These are phyloP conservation scores for Eucalyptus melliodora DNA, from an alignment of 345 rosid species.

Conservation along the genomic window DNA sequence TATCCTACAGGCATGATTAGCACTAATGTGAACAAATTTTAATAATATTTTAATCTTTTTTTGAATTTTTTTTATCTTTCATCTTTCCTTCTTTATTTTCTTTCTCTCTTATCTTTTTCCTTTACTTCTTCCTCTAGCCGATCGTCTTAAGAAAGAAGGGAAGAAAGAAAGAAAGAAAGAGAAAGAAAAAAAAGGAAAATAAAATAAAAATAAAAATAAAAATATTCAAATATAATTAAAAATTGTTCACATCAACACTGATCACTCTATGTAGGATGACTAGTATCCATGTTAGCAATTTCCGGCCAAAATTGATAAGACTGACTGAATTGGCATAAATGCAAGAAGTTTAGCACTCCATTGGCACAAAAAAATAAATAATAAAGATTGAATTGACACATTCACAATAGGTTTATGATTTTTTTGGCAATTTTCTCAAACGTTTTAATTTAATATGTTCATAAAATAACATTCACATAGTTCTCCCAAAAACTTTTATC, in stretches of 20 bases:
- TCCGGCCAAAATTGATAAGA: no score
- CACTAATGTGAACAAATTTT: not conserved
- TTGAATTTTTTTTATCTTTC: no score
- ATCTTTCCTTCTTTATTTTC: not conserved
- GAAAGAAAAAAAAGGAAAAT: no score
- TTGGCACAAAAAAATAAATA: no score
- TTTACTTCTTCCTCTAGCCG: not conserved
- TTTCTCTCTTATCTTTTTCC: not conserved
- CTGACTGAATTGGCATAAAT: no score
- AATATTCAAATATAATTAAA: no score
- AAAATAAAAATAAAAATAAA: no score
- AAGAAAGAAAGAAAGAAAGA: not conserved
- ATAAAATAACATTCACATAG: not conserved
- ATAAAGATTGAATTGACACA: no score
- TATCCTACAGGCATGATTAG: fast-evolving
- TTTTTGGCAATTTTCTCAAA: not conserved
- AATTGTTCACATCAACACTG: fast-evolving
- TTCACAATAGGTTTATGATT: not conserved
- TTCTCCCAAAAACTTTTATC: not conserved
- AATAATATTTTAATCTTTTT: no score
- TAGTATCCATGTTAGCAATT: no score
- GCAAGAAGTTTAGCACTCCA: not conserved
- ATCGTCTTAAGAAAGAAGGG: not conserved
- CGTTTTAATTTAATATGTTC: not conserved
- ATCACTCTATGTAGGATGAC: not conserved